Evolutionary conservation across 306 rosid species (phyloP).

Genomic region (Mucuna pruriens): DNA sequence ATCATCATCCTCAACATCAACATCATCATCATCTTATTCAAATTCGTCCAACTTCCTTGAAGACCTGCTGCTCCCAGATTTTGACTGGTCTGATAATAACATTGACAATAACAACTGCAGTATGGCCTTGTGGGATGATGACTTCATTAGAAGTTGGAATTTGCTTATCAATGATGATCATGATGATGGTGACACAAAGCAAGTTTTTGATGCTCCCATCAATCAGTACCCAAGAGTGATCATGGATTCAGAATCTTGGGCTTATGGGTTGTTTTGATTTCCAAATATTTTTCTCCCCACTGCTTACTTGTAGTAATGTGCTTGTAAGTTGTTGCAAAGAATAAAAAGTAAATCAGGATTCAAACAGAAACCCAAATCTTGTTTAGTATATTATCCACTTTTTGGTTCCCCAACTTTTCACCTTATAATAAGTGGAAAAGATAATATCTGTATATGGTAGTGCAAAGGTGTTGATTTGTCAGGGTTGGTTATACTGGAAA

Average conservation of each 20-base stretch:
- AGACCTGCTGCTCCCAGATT: slow-evolving; percentile 62
- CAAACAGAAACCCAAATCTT: slow-evolving; percentile 32
- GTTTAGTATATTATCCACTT: slow-evolving; percentile 24
- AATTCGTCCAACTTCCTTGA: slow-evolving; percentile 55
- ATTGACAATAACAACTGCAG: slow-evolving; percentile 26
- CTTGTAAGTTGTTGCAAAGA: slow-evolving; percentile 39
- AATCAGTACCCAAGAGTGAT: slow-evolving; percentile 50
- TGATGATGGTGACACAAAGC: slow-evolving; percentile 45
- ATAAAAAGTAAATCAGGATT: slow-evolving; percentile 38
- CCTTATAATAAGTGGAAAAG: slow-evolving; percentile 15
- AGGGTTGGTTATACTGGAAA: neutral
- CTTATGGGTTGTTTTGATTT: slow-evolving; percentile 49
- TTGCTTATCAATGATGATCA: slow-evolving; percentile 46
- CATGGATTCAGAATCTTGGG: slow-evolving; percentile 64
- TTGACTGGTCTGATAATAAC: slow-evolving; percentile 54
- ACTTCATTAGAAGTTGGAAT: slow-evolving; percentile 63
- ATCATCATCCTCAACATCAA: slow-evolving; percentile 40
- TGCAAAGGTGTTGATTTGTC: slow-evolving; percentile 28
- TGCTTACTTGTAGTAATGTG: slow-evolving; percentile 52
- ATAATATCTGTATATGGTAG: slow-evolving; percentile 36
- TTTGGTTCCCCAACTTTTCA: neutral
- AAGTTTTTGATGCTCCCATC: slow-evolving; percentile 43
- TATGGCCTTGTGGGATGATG: slow-evolving; percentile 65
- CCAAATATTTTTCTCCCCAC: neutral
- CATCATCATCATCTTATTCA: slow-evolving; percentile 36